Conservation (phyloP, 345 rosid genomes). For the Camelina neglecta region DNA sequence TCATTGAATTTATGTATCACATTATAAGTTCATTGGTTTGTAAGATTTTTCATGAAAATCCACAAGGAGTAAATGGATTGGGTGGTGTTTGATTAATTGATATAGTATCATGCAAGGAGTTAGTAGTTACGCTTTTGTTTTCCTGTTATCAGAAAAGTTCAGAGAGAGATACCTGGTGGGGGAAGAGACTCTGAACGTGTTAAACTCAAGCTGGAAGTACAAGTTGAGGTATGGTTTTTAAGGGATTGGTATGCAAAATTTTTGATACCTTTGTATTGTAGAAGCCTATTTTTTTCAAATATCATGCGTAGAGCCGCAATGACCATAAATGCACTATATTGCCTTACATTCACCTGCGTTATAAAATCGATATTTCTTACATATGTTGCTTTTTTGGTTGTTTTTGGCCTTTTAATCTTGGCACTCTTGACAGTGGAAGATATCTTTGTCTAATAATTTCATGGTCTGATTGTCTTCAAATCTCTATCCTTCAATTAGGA, state of each 20-base stretch:
- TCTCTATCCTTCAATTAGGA: conserved; percentile 48
- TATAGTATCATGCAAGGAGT: conserved; percentile 9
- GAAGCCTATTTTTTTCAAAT: neutral
- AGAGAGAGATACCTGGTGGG: conserved; percentile 72
- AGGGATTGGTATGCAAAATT: neutral
- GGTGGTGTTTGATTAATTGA: neutral
- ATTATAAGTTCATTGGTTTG: neutral
- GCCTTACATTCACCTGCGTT: neutral
- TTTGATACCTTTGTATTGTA: neutral
- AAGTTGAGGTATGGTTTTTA: conserved; percentile 68
- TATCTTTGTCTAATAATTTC: conserved; percentile 9
- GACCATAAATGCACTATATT: neutral
- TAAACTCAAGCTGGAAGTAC: conserved; percentile 77
- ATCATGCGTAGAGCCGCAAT: neutral
- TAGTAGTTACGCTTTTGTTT: neutral
- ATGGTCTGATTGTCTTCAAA: conserved; percentile 11
- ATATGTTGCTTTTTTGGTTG: neutral
- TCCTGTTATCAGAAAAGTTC: conserved; percentile 66
- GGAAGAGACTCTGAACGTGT: conserved; percentile 91
- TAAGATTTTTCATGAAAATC: neutral
- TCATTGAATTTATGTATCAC: conserved; percentile 17
- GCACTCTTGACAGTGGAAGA: neutral
- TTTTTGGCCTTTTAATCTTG: conserved; percentile 16
- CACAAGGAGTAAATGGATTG: neutral
- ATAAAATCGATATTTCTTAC: conserved; percentile 6